Base-by-base conservation (phyloP, 768 basidiomycete species). In the Clitopilus hobsonii region DNA sequence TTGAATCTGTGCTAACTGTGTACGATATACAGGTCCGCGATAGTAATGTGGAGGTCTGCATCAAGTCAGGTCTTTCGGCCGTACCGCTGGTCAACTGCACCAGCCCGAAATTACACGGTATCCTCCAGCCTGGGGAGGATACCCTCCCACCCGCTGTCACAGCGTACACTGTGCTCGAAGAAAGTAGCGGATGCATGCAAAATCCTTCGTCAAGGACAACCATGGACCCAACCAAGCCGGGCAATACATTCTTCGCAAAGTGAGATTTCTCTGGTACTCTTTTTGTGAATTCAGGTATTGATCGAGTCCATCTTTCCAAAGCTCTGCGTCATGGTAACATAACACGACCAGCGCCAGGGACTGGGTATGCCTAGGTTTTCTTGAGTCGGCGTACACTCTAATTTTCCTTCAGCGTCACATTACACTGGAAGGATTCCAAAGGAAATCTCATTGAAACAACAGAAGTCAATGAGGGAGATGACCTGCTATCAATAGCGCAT, bases 401-500 rank as follows among this genome's bases (percentile, higher is more conserved):
- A 52, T 41, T 10, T 49, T 51, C 41, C 38, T 57, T 18, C 29
- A 98, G 95, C 14, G 85, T 98, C 63, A 94, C 87, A 63, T 73
- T 98, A 11, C 85, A 90, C 65, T 99, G 96, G 77, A 86, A 89
- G 58, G 93, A 96, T 67, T 77, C 91, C 7, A 92, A 91, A 63
- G 96, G 94, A 3, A 77, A 77, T 27, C 74, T 80, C n/a, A 76
- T 97, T 38, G 91, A 88, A 71, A 95, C 89, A 0, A 83, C 97
- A 7, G 91, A 98, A 67, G 96, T 81, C 2, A 94, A 89, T 67
- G 94, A 95, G 63, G 97, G 95, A 10, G 96, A 99, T 65, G 93
- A 97, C 65, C 72, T 99, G 30, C 74, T 99, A 28, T 85, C 86
- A 22, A 76, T 99, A 53, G 94, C 95, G 5, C 94, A 97, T 64